Conservation (phyloP, 495 filamentous ascomycete species). For the Penicillium fimorum region DNA sequence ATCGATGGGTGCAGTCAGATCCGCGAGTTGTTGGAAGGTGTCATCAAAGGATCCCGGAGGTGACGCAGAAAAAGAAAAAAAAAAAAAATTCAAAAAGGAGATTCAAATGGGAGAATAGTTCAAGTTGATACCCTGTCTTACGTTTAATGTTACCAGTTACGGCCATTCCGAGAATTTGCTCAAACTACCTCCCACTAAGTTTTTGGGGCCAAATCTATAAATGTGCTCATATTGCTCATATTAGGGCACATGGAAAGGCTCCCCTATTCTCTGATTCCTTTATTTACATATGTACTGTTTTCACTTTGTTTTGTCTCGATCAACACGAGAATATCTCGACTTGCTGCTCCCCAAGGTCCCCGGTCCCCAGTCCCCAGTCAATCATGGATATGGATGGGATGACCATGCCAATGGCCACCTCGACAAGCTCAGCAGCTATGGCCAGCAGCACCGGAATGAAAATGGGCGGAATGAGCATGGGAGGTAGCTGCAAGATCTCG, state of each 20-base stretch:
- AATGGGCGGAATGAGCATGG: constrained; percentile 34
- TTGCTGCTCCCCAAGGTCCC: background rate
- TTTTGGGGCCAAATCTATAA: background rate
- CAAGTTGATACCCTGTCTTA: constrained; percentile 23
- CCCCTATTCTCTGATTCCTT: background rate
- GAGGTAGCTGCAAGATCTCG: constrained; percentile 43
- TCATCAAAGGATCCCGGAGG: constrained; percentile 42
- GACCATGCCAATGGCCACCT: background rate
- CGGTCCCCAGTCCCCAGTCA: background rate
- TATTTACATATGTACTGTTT: background rate
- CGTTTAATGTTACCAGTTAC: constrained; percentile 3
- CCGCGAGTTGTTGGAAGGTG: constrained; percentile 66
- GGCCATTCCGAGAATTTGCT: constrained; percentile 4
- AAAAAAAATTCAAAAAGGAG: background rate
- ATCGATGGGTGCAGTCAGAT: constrained; percentile 91
- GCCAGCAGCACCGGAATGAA: constrained; percentile 22
- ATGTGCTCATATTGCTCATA: background rate
- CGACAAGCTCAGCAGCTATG: constrained; percentile 5
- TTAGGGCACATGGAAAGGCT: background rate
- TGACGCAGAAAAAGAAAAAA: constrained; percentile 11
- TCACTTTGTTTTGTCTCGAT: background rate
- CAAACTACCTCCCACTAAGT: constrained; percentile 4
- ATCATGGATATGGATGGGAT: constrained; percentile 7
- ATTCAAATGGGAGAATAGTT: background rate
- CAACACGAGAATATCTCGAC: background rate